These are phyloP conservation scores for Apiospora rasikravindrae DNA, from an alignment of 2,329 filamentous ascomycete species.

Conservation along the genomic window DNA sequence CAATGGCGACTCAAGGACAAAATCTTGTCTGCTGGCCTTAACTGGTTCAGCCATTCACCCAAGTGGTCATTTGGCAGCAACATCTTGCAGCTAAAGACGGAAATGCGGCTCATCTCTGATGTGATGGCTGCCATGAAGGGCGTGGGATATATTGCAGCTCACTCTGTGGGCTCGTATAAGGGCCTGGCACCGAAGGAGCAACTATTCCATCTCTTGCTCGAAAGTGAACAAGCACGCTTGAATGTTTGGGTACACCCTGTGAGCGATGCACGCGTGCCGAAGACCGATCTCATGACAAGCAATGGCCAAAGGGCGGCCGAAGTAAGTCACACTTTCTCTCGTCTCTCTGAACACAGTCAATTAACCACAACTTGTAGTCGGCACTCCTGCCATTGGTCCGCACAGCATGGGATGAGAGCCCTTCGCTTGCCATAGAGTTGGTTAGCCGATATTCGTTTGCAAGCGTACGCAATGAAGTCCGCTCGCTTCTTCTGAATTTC, in stretches of 20 bases:
- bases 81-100: conserved; percentile 89
- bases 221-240: conserved; percentile 83
- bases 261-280: conserved; percentile 56
- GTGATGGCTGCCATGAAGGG: conserved; percentile 70
- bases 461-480: conserved; percentile 75
- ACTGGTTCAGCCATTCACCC: conserved; percentile 85
- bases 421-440: conserved; percentile 87
- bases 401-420: conserved; percentile 86
- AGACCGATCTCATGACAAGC: conserved; percentile 45
- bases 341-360: neutral
- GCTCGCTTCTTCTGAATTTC: conserved; percentile 79
- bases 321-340: conserved; percentile 38
- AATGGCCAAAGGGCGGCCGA: conserved; percentile 47
- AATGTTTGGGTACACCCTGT: conserved; percentile 90
- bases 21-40: conserved; percentile 82
- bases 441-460: conserved; percentile 78
- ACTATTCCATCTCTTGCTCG: conserved; percentile 78
- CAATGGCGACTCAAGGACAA: conserved; percentile 89
- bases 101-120: conserved; percentile 81
- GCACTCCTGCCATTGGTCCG: conserved; percentile 69
- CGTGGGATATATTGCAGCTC: conserved; percentile 64
- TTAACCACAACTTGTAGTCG: conserved; percentile 45
- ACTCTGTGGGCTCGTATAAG: conserved; percentile 60
- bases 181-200: conserved; percentile 80
- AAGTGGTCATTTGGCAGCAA: conserved; percentile 97